Evolutionary conservation across 164 flowering plant genomes (phyloP).

Genomic region (Aristolochia contorta): DNA sequence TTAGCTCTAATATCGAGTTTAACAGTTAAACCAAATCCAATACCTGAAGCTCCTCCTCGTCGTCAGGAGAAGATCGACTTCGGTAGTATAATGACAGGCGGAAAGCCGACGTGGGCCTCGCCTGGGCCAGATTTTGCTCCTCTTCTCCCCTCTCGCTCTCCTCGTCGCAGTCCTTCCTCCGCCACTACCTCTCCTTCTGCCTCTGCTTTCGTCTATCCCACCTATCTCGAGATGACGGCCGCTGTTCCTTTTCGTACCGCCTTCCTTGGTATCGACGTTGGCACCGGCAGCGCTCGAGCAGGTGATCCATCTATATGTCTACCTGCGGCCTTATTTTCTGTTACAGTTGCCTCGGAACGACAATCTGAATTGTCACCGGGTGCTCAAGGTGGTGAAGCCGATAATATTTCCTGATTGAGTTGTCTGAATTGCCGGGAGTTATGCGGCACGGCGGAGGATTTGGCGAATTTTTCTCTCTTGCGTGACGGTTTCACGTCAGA

Average conservation of each 20-base stretch:
- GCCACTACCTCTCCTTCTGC: constrained; percentile 14
- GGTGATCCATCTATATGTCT: constrained; percentile 24
- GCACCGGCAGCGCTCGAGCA: constrained; percentile 99
- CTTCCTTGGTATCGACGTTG: constrained; percentile 90
- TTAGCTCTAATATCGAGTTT: background rate
- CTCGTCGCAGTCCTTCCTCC: background rate
- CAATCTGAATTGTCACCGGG: background rate
- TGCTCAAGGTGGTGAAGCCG: no score
- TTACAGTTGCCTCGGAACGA: background rate
- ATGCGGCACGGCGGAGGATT: no score
- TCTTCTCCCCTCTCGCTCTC: background rate
- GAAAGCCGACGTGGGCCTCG: background rate
- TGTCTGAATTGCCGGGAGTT: no score
- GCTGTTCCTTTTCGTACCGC: constrained; percentile 25
- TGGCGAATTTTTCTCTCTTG: no score
- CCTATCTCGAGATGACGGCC: constrained; percentile 35
- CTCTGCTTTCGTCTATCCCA: constrained; percentile 9
- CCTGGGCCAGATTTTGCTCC: background rate
- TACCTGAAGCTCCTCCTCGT: background rate
- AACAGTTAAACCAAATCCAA: background rate
- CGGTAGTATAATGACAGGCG: background rate
- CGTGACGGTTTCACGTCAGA: no score
- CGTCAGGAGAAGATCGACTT: no score
- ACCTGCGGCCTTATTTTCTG: background rate
- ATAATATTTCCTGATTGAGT: no score